Conservation (phyloP, 139 green algal genomes). For the Auxenochlorella protothecoides region DNA sequence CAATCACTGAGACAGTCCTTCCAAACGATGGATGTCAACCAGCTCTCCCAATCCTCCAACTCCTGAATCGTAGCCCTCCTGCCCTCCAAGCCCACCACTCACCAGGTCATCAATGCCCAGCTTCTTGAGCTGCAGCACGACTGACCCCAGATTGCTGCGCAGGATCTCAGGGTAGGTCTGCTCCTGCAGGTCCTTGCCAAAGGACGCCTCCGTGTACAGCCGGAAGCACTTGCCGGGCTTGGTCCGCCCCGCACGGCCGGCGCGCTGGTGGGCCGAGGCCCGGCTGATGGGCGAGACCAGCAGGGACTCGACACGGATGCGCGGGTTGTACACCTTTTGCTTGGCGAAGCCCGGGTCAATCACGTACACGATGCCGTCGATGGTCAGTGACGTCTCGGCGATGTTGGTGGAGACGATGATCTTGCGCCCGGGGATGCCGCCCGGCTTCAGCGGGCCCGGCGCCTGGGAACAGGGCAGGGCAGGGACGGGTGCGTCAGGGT, state of each 20-base stretch:
- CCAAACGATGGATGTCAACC: constrained; percentile 64
- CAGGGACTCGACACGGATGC: constrained; percentile 91
- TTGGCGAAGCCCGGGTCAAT: constrained; percentile 95
- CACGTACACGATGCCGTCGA: constrained; percentile 98
- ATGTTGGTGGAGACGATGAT: constrained; percentile 99
- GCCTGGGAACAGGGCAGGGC: constrained; percentile 27
- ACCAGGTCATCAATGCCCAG: constrained; percentile 98
- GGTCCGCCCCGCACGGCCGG: constrained; percentile 89
- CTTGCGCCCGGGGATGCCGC: constrained; percentile 78
- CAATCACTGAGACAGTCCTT: not conserved
- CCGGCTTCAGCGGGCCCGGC: constrained; percentile 37
- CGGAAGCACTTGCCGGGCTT: constrained; percentile 98
- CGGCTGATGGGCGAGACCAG: constrained; percentile 95
- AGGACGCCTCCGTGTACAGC: constrained; percentile 91
- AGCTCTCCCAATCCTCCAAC: not conserved
- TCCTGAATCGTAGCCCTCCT: not conserved
- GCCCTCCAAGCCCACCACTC: constrained; percentile 1
- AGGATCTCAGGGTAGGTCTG: constrained; percentile 99
- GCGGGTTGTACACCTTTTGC: constrained; percentile 99
- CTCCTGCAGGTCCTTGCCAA: constrained; percentile 96
- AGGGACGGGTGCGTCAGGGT: not conserved
- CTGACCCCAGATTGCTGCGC: constrained; percentile 90
- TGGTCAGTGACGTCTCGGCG: constrained; percentile 97
- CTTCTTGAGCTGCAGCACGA: constrained; percentile 99
- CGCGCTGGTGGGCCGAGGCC: constrained; percentile 89